phyloP scores from a whole-genome alignment of 2,329 filamentous ascomycete genomes.

The Arthroderma sp. region DNA sequence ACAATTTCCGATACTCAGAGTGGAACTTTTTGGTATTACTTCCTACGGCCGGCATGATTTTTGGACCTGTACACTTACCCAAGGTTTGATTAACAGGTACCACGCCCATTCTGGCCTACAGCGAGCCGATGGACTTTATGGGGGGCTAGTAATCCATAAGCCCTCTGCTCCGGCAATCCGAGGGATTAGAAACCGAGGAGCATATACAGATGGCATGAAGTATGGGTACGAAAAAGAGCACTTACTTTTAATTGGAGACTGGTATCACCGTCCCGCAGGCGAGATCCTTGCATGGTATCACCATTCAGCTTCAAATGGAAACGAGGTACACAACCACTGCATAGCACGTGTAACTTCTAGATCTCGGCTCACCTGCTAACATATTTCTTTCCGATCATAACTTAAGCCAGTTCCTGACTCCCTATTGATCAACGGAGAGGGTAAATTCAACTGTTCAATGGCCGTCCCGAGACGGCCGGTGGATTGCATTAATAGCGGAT shows the following conservation, averaged over 20 bases:
- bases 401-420: slow-evolving; percentile 36
- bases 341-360: not conserved
- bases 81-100: slow-evolving; percentile 10
- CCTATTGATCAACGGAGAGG: slow-evolving; percentile 35
- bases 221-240: slow-evolving; percentile 28
- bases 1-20: slow-evolving; percentile 26
- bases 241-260: slow-evolving; percentile 37
- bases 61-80: not conserved
- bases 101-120: slow-evolving; percentile 34
- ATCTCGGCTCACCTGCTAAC: not conserved
- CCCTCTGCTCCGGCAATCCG: slow-evolving; percentile 16
- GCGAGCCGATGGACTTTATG: slow-evolving; percentile 36
- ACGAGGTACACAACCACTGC: slow-evolving; percentile 21
- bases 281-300: slow-evolving; percentile 34
- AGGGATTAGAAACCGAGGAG: slow-evolving; percentile 10
- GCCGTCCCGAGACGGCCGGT: slow-evolving; percentile 33
- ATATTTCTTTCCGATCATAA: not conserved
- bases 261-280: slow-evolving; percentile 33
- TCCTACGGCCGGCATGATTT: not conserved
- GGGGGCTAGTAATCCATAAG: slow-evolving; percentile 35
- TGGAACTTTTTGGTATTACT: slow-evolving; percentile 37
- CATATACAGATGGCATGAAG: slow-evolving; percentile 7
- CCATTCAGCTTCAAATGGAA: slow-evolving; percentile 31
- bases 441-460: slow-evolving; percentile 34
- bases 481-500: slow-evolving; percentile 25